Evolutionary conservation across 2,329 filamentous ascomycete genomes (phyloP), one percentile per base, ranked within the genome.

Genomic region (Aspergillus floridensis): DNA sequence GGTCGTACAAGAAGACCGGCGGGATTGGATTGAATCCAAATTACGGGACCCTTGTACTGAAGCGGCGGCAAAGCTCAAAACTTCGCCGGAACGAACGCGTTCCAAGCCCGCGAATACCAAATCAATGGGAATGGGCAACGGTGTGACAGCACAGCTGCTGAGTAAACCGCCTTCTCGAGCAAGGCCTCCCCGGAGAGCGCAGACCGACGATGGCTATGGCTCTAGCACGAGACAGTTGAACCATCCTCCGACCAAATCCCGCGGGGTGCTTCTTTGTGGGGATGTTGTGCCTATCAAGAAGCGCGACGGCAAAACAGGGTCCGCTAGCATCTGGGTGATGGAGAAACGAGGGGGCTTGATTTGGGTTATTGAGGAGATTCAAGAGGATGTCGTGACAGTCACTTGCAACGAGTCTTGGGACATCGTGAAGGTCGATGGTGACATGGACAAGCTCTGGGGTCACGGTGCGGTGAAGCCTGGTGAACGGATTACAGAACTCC

Each of bases 231-330:
- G 72, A 79, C 86, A 56, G 74, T 67, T 83, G 64, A 83, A 92
- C 66, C 89, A 93, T 68, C 82, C 86, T 55, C 86, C 84, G 65
- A 89, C 85, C 68, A 92, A 91, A 65, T 96, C 92, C 24, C 84
- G 92, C 67, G 93, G 93, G 3, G 95, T 99, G 26, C 77, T 99
- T 55, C 83, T 99, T 1, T 99, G 95, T 67, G 95, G 95, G 48
- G 95, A 99, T 73, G 93, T 99, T n/a, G 92, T 99, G 19, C 95
- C 95, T 0, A 99, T 99, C 60, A 90, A 93, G 73, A 99, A 98
- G 77, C 87, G 95, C 61, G 96, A 99, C 69, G 95, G 95, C 4
- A 86, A 89, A 11, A 93, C 89, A 4, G 95, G 95, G 2, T 93
- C 95, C 59, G 95, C 95, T 41, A 98, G 93, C 76, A 80, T 99